Base-by-base conservation (phyloP, 164 flowering plant species). In the Aristolochia contorta region DNA sequence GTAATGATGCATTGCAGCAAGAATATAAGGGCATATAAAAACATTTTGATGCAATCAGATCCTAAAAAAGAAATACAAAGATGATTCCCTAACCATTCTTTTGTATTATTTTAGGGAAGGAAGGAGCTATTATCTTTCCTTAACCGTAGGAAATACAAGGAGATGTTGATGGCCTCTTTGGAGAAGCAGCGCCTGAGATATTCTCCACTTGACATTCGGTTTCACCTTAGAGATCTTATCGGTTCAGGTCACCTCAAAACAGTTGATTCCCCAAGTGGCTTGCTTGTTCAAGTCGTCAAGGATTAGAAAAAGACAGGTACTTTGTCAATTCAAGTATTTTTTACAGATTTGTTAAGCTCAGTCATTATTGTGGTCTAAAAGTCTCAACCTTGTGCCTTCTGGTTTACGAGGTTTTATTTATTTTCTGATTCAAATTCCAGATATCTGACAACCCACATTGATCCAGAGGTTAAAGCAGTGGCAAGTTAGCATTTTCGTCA, bases 231-330 rank as follows among this genome's bases (percentile, higher is more conserved):
- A 20, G 97, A 93, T 75, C 73, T 90, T 51, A 85, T 90, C 60
- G 97, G 97, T 41, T 86, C 96, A 20, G 99, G 99, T 62, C 81
- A 77, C 65, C 82, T 93, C 51, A 81, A 84, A 75, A 84, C 85
- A 18, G 57, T 72, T 58, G 73, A 80, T 10, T 77, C 94, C 60
- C 85, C 97, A 16, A 75, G 78, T 66, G 97, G 97, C 23, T 72
- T 93, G 69, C 70, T 84, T 64, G 83, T 93, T 69, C 83, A 77
- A 56, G 66, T 87, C 19, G 65, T 81, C 22, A 89, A 82, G 71
- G 95, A 89, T 60, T 92, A 71, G 71, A 23, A 54, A n/a, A 12
- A 50, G 56, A 53, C 22, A 22, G 27, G 27, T 22, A 53, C 30
- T 20, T 27, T 18, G 30, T 15, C 16, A 23, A 24, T 12, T 8